Evolutionary conservation across 805 yeast species (phyloP).

Genomic region (Yarrowia yakushimensis): DNA sequence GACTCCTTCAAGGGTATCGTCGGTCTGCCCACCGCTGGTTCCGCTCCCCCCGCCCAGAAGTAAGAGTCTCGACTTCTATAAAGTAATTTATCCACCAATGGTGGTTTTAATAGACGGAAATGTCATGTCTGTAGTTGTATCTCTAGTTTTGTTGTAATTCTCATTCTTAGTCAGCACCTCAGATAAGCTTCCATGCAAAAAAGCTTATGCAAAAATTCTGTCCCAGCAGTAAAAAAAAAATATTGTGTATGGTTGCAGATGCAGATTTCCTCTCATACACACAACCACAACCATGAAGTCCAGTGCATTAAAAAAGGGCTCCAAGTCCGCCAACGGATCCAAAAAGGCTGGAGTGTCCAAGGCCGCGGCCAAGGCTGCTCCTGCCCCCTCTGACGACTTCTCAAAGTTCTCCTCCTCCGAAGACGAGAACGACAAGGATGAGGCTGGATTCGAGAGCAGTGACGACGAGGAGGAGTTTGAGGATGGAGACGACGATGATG

Average conservation of each 20-base stretch:
- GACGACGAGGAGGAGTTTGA: slow-evolving; percentile 21
- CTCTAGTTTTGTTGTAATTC: no score
- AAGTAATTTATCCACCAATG: slow-evolving; percentile 13
- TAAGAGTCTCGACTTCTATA: slow-evolving; percentile 12
- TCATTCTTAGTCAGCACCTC: not conserved
- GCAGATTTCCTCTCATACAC: slow-evolving; percentile 14
- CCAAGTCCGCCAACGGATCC: slow-evolving; percentile 7
- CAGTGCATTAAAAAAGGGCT: slow-evolving; percentile 17
- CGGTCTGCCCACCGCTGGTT: slow-evolving; percentile 87
- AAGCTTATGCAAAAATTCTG: slow-evolving; percentile 20
- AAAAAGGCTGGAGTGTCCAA: slow-evolving; percentile 15
- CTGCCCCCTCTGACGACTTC: not conserved
- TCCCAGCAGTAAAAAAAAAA: slow-evolving; percentile 1
- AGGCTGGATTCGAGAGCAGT: slow-evolving; percentile 22
- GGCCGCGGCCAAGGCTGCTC: not conserved
- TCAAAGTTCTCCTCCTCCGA: slow-evolving; percentile 14
- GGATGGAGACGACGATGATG: slow-evolving; percentile 14
- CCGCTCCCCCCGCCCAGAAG: slow-evolving; percentile 40
- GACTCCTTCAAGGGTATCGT: slow-evolving; percentile 90
- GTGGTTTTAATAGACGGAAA: slow-evolving; percentile 14
- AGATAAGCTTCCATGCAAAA: not conserved
- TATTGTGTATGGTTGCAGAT: not conserved
- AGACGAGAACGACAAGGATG: slow-evolving; percentile 5
- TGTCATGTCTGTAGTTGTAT: no score
- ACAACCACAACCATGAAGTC: slow-evolving; percentile 15